Base-by-base conservation (phyloP, 2,329 filamentous ascomycete species). In the Aspergillus sergii region DNA sequence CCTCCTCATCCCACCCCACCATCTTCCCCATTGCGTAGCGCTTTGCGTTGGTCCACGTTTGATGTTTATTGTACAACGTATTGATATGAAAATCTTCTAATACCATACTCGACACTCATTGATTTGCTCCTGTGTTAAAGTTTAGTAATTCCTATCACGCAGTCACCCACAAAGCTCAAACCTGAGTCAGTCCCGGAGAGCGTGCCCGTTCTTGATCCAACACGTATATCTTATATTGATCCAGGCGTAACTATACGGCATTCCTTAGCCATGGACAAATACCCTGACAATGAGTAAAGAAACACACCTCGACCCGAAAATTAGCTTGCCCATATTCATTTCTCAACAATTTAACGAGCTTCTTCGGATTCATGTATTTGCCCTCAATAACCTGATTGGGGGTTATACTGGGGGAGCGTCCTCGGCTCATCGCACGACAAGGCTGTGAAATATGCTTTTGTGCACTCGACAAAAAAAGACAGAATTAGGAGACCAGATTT, bases 191-290 rank as follows among this genome's bases (percentile, higher is more conserved):
- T 5, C 45, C 46, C 10, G 39, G 32, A 14, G 59, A 43, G 3
- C 16, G 51, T 30, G 28, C 32, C 10, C 28, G 39, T n/a, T 55
- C 26, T 45, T 48, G 51, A 14, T 60, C 51, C 8, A 46, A 45
- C 16, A 63, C 16, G 39, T 63, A 63, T 32, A 63, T 63, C 10
- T 60, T 63, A 53, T 63, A 63, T 43, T 36, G 58, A 53, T 63
- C 61, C 58, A 63, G 26, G 19, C 61, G 57, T 59, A 63, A 60
- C 61, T 63, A 39, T 14, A 19, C 55, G 14, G 8, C 14, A 45
- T 55, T 21, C 7, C 21, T 62, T 21, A 62, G 48, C 14, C 11
- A 26, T 36, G 26, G 21, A 28, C 14, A 28, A 30, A 11, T 53
- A 2, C 28, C 32, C 41, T 21, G 10, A 14, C 14, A 21, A 36